phyloP scores from a whole-genome alignment of 169 alveolate species.

The Toxoplasma gondii region DNA sequence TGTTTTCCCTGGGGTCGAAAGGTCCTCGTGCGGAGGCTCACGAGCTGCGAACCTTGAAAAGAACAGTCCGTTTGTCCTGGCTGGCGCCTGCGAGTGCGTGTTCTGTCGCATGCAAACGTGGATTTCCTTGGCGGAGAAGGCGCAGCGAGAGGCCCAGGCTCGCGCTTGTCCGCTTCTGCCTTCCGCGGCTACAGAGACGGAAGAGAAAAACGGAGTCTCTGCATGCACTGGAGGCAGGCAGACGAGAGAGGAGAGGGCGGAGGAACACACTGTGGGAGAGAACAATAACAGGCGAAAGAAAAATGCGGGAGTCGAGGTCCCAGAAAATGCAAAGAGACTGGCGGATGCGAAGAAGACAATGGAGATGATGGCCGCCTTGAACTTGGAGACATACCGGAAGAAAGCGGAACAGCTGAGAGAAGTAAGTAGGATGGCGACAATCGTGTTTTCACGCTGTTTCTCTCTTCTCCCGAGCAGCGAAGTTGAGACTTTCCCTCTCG shows the following conservation, averaged over 20 bases:
- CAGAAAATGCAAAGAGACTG: background rate
- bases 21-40: no score
- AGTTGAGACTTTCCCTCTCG: no score
- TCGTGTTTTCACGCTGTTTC: no score
- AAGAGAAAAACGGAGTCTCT: background rate
- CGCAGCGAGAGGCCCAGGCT: background rate
- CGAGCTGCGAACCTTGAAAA: no score
- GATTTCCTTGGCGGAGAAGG: background rate
- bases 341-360: background rate
- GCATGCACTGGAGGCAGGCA: background rate
- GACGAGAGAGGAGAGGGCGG: background rate
- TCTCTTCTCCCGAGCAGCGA: no score
- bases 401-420: background rate
- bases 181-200: background rate
- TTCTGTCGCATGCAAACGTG: background rate
- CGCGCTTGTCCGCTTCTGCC: background rate
- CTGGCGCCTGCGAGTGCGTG: background rate
- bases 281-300: background rate
- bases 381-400: background rate
- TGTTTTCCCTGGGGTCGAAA: no score
- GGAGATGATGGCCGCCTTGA: background rate
- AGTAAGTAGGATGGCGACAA: no score
- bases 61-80: no score
- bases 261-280: background rate
- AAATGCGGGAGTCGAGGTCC: background rate